Percentiles rank a stretch among this genome's conserved stretches.
Conservation (phyloP, 2,329 filamentous ascomycete genomes). For the Penicillium italicum region DNA sequence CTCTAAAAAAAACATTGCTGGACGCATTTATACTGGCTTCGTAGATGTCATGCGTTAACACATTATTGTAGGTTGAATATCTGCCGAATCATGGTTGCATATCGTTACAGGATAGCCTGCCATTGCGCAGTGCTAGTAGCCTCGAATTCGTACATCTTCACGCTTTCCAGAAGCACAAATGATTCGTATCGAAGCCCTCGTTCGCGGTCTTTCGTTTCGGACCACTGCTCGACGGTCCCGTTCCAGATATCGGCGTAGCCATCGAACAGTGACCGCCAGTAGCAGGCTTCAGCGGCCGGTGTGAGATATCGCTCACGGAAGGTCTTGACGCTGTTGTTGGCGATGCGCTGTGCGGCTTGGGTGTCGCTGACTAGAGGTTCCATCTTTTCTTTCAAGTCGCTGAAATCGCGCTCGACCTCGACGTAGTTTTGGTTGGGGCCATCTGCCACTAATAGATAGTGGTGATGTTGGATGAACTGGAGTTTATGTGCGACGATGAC, state of each 20-base stretch:
- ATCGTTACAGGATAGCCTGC: neutral
- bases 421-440: slow-evolving; percentile 50
- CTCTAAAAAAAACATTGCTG: neutral
- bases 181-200: slow-evolving; percentile 32
- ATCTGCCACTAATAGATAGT: slow-evolving; percentile 42
- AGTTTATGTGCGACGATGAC: slow-evolving; percentile 49
- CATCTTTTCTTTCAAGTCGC: slow-evolving; percentile 48
- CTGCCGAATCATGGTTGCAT: neutral
- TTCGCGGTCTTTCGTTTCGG: slow-evolving; percentile 8
- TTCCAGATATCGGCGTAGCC: slow-evolving; percentile 28
- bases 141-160: slow-evolving; percentile 26
- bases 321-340: slow-evolving; percentile 43
- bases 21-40: neutral
- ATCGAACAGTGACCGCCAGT: slow-evolving; percentile 48
- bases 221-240: slow-evolving; percentile 16
- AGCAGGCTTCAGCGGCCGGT: slow-evolving; percentile 50
- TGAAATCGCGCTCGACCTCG: slow-evolving; percentile 51
- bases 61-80: neutral
- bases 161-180: slow-evolving; percentile 29
- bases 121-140: slow-evolving; percentile 7
- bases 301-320: slow-evolving; percentile 52
- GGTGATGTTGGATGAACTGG: slow-evolving; percentile 48
- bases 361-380: slow-evolving; percentile 38
- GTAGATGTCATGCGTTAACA: neutral
- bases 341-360: slow-evolving; percentile 43